These are phyloP conservation scores for Coemansia sp. DNA, from an alignment of 192 early-diverging fungal species.

Conservation along the genomic window DNA sequence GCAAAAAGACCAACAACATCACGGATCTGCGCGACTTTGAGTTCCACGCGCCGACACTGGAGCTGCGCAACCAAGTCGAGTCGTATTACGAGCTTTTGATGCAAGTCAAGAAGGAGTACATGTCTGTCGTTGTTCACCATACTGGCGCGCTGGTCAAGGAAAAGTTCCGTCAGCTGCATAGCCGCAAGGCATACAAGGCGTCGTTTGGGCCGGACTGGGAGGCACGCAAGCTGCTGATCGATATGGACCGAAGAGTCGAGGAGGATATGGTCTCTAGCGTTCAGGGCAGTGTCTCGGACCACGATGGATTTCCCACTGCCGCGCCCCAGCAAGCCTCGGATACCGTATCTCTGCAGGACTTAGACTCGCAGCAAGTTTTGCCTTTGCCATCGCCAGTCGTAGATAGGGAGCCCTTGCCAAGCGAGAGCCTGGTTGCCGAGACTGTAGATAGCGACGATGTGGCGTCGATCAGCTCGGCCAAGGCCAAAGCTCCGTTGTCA, in stretches of 20 bases:
- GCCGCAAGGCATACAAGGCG: constrained; percentile 53
- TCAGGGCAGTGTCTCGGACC: constrained; percentile 4
- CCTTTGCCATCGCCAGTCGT: background rate
- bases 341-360: background rate
- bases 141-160: constrained; percentile 58
- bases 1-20: constrained; percentile 56
- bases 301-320: background rate
- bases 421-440: background rate
- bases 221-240: constrained; percentile 44
- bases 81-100: constrained; percentile 57
- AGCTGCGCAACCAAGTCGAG: constrained; percentile 56
- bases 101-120: constrained; percentile 58
- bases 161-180: constrained; percentile 56
- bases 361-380: background rate
- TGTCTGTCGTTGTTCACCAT: constrained; percentile 53
- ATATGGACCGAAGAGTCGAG: constrained; percentile 48
- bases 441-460: constrained; percentile 18
- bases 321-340: background rate
- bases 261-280: constrained; percentile 34
- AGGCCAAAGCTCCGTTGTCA: constrained; percentile 38
- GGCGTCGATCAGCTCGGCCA: constrained; percentile 20
- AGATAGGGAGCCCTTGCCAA: background rate
- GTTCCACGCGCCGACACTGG: constrained; percentile 52
- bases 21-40: constrained; percentile 56
- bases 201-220: constrained; percentile 54